Evolutionary conservation across 257 asterid genomes (phyloP).

Genomic region (Echites panduratus): DNA sequence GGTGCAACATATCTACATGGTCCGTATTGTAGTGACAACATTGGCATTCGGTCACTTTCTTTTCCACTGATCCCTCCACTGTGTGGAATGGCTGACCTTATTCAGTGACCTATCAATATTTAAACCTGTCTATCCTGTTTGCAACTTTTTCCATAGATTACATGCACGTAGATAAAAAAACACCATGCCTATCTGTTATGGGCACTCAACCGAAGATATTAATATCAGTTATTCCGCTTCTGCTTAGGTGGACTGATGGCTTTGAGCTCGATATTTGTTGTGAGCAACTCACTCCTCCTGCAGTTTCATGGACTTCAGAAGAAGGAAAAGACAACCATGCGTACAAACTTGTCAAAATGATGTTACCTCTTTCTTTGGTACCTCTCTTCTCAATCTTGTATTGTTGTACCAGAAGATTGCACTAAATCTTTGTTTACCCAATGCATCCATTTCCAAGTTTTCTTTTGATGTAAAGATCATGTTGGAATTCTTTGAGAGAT

Average conservation of each 20-base stretch:
- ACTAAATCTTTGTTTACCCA: not conserved
- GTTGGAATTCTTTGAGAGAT: not conserved
- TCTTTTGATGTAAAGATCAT: not conserved
- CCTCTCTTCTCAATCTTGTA: not conserved
- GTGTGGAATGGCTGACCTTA: not conserved
- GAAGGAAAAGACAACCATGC: slow-evolving; percentile 28
- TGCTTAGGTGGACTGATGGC: slow-evolving; percentile 93
- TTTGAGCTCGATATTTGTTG: slow-evolving; percentile 83
- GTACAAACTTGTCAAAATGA: slow-evolving; percentile 18
- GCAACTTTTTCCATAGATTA: not conserved
- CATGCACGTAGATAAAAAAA: not conserved
- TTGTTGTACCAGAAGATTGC: slow-evolving; percentile 3
- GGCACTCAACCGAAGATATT: not conserved
- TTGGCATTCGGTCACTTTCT: not conserved
- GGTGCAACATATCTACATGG: not conserved
- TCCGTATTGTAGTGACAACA: not conserved
- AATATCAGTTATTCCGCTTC: not conserved
- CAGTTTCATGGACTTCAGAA: slow-evolving; percentile 55
- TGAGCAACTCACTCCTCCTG: slow-evolving; percentile 77
- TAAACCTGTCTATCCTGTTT: not conserved
- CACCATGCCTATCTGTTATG: not conserved
- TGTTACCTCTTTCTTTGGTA: not conserved
- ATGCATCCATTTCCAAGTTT: not conserved
- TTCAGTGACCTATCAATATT: not conserved
- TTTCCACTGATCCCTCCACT: not conserved